These are phyloP conservation scores for Asterella californica DNA, from an alignment of 225 moss, liverwort and hornwort species.

Conservation along the genomic window DNA sequence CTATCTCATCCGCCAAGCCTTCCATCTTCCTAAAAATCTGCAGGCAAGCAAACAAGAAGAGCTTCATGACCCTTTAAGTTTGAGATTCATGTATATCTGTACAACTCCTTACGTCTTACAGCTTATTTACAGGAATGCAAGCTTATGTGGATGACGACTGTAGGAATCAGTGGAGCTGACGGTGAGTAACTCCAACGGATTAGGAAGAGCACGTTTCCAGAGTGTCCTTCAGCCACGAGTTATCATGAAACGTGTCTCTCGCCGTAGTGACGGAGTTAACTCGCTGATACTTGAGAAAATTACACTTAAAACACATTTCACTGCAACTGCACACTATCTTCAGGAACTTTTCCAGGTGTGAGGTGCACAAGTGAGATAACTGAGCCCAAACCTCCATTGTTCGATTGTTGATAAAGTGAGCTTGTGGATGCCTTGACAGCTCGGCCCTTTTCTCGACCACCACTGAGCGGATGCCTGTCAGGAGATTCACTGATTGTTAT, in stretches of 20 bases:
- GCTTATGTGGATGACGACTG: neutral
- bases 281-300: neutral
- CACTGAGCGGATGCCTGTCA: conserved; percentile 72
- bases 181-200: neutral
- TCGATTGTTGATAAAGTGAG: conserved; percentile 96
- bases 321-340: neutral
- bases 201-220: neutral
- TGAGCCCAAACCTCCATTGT: conserved; percentile 78
- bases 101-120: neutral
- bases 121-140: neutral
- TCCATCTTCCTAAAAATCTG: conserved; percentile 96
- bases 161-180: neutral
- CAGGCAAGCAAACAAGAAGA: neutral
- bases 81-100: no score
- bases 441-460: conserved; percentile 66
- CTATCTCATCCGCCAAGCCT: conserved; percentile 70
- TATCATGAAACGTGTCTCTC: neutral
- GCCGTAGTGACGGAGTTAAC: neutral
- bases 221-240: neutral
- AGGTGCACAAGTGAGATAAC: neutral
- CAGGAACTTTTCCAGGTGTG: neutral
- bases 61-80: neutral
- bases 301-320: neutral
- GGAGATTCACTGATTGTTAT: conserved; percentile 29
- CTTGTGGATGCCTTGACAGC: conserved; percentile 83